Evolutionary conservation across 139 green algal species (phyloP), one percentile per base, ranked within the genome.

Genomic region (Chlamydomonas eustigma): DNA sequence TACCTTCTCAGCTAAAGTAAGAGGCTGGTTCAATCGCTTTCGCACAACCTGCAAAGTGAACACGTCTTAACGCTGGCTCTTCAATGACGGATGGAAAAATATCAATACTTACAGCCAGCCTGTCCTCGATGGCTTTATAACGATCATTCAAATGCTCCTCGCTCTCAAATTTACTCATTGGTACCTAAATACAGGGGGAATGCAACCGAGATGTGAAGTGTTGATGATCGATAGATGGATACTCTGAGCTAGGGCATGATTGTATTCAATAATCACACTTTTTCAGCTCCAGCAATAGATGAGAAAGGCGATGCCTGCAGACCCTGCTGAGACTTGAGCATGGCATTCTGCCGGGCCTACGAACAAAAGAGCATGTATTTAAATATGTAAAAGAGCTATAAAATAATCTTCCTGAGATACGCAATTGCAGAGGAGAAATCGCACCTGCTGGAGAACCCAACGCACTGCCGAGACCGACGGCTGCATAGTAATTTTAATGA

Each of bases 1-100:
- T 64, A 96, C 93, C 92, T 98, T 98, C 80, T 98, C 94, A 3
- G 94, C 87, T 12, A 95, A 88, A 6, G 91, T 97, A 58, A 98
- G 72, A 2, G 94, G 94, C 52, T 85, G 80, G 87, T 97, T 96
- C 12, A 97, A 86, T 31, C 92, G 84, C 72, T 91, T 91, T 58
- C 90, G 83, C 1, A 97, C 91, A 0, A 95, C 75, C 91, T 96
- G 87, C 72, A 81, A 34, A 69, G n/a, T 31, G 28, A n/a, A 82
- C 38, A 75, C 72, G 51, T 39, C 24, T n/a, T n/a, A n/a, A n/a
- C n/a, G n/a, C n/a, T n/a, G n/a, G n/a, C n/a, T n/a, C 50, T 34
- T 30, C 25, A 32, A 32, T 32, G 38, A 32, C 18, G 73, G 8
- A 74, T 12, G 39, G 18, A n/a, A n/a, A 31, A n/a, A 34, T 50